Base-by-base conservation (phyloP, 495 filamentous ascomycete species). In the Terfezia claveryi region DNA sequence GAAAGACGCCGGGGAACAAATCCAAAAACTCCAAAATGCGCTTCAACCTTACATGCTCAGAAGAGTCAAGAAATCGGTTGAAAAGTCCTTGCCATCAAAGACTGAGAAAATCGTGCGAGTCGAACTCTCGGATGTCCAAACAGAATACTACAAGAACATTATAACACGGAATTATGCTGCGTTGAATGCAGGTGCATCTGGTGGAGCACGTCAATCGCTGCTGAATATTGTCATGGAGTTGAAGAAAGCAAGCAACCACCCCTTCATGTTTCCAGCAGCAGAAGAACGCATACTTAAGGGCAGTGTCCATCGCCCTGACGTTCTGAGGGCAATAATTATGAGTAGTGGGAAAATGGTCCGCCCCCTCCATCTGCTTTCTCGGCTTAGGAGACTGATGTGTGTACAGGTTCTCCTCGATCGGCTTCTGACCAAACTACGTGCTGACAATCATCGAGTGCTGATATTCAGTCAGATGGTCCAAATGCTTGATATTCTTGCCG, bases 381-480 rank as follows among this genome's bases (percentile, higher is more conserved):
- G 27, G 27, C 27, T 32, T 2, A 32, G 27, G 27, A 20, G 20
- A 32, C 27, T 32, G 27, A 32, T 32, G 4, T 5, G 12, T 46
- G 8, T 46, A 14, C 17, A 46, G 41, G 41, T 96, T 81, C 75
- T 99, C 51, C 78, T 99, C 11, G 89, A 99, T 58, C 85, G 84
- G 62, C 77, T 99, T 32, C 76, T 99, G 32, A 79, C 81, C 7
- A 99, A 96, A 69, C 70, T 96, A 50, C 92, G 81, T 67, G 78
- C 78, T 55, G 89, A 99, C 60, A 83, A 83, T 52, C 91, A 99
- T 66, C 85, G 91, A 14, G 92, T 99, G 36, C 66, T 99, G 60
- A 95, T 99, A 51, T 99, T 99, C 71, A 94, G 91, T 59, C 92
- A 96, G 67, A 96, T 99, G 92, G 91, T 99, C 37, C 91, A 87